Evolutionary conservation across 2,329 filamentous ascomycete genomes (phyloP), one percentile per base, ranked within the genome.

Genomic region (Nigrospora osmanthi): DNA sequence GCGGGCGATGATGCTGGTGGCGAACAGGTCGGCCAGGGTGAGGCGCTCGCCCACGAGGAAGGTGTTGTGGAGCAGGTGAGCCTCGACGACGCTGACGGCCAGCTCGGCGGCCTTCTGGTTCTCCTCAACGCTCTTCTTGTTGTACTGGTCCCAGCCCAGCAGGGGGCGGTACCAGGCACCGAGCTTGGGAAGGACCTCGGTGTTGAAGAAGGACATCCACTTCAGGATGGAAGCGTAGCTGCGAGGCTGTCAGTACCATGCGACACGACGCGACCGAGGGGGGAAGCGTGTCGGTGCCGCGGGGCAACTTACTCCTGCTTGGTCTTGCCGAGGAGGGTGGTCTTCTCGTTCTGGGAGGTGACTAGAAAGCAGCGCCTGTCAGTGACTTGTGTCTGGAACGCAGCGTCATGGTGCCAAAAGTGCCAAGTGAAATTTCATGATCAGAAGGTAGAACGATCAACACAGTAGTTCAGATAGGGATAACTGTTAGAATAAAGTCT

Each of bases 331-430:
- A 98, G 83, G 56, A 98, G 89, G 58, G 89, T 94, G 61, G 93
- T 98, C 86, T 97, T 97, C 85, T 97, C 93, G 71, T 98, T 98
- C 77, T 98, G 93, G 60, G 93, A 97, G 62, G 93, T 89, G 68
- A 98, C 93, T 97, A 64, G 51, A 49, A 48, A 54, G 30, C 19
- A 28, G 23, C 23, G 64, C 54, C 35, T 36, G 35, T 36, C 35
- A 50, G 45, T 35, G 37, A 28, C 39, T 44, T 39, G 41, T 38
- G 31, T 15, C 31, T 15, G 34, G 43, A 38, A 38, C 7, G 23
- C 35, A 45, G 38, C 46, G 44, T 47, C 40, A 46, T 53, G 44
- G 43, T 57, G 57, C 59, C 56, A 63, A 57, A 57, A 55, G 51
- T 40, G 19, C 32, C 36, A 15, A 53, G 14, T 31, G 12, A 38